Percentiles rank a stretch among this genome's conserved stretches.
Evolutionary conservation across 768 basidiomycete genomes (phyloP).

Genomic region (Boletus subparvulus): DNA sequence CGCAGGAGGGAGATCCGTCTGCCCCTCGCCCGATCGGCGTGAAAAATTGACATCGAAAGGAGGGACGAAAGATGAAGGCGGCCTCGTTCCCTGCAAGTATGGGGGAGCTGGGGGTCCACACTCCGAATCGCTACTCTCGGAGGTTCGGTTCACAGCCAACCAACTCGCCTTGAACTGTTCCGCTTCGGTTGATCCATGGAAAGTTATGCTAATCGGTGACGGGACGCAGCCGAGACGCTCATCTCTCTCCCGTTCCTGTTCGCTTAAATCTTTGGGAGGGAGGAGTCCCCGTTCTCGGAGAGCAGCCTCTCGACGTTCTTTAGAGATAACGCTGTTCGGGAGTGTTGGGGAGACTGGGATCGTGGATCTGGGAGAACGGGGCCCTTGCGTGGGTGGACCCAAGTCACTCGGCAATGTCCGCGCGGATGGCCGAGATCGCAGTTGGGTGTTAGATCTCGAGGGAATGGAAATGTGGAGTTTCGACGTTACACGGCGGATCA

Average conservation of each 20-base stretch:
- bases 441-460: slow-evolving; percentile 1
- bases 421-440: slow-evolving; percentile 15
- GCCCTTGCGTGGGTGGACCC: background rate
- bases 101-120: background rate
- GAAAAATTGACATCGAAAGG: background rate
- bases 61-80: slow-evolving; percentile 4
- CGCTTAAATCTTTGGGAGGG: slow-evolving; percentile 44
- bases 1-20: slow-evolving; percentile 5
- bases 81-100: background rate
- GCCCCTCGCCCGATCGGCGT: slow-evolving; percentile 12
- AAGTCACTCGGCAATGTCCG: slow-evolving; percentile 9
- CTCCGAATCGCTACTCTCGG: slow-evolving; percentile 28
- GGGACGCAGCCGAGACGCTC: slow-evolving; percentile 40
- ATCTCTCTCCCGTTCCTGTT: slow-evolving; percentile 43
- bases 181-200: slow-evolving; percentile 42
- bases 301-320: slow-evolving; percentile 44
- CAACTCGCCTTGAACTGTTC: slow-evolving; percentile 54
- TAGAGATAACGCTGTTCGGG: slow-evolving; percentile 27
- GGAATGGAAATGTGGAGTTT: slow-evolving; percentile 27
- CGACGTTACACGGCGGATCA: slow-evolving; percentile 33
- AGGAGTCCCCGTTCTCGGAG: slow-evolving; percentile 60
- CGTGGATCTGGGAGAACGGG: slow-evolving; percentile 2
- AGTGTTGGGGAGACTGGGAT: slow-evolving; percentile 11
- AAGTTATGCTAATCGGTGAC: slow-evolving; percentile 23
- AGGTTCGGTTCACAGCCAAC: slow-evolving; percentile 41